Evolutionary conservation across 179 eudicot genomes (phyloP).

Genomic region (Silene coronaria): DNA sequence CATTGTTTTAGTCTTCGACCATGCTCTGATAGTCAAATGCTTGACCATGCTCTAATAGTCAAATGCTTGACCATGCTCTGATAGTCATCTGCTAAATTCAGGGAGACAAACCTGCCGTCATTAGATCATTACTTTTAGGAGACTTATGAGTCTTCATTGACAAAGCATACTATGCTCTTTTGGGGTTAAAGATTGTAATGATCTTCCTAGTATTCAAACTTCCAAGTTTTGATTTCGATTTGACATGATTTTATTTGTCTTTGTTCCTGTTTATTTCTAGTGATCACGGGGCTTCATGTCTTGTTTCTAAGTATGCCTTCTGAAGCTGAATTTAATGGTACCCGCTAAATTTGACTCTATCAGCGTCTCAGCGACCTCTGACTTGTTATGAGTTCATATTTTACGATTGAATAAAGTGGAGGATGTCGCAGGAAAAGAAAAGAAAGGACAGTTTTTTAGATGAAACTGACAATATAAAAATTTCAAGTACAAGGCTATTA

Average conservation of each 20-base stretch:
- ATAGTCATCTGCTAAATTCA: background rate
- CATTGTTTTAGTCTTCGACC: background rate
- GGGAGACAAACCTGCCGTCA: background rate
- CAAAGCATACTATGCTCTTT: background rate
- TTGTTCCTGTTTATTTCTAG: constrained; percentile 2
- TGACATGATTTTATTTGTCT: background rate
- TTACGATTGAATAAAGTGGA: background rate
- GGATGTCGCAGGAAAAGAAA: background rate
- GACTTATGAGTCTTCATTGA: background rate
- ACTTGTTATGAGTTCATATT: background rate
- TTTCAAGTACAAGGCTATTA: background rate
- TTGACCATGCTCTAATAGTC: background rate
- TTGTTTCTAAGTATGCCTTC: background rate
- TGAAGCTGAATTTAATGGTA: background rate
- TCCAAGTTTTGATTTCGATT: background rate
- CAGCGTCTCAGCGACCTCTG: no score
- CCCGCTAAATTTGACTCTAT: background rate
- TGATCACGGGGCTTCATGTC: background rate
- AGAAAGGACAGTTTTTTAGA: background rate
- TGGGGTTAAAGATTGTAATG: background rate
- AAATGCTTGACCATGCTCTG: no score
- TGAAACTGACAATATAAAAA: background rate
- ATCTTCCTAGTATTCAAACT: background rate
- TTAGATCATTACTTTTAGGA: background rate
- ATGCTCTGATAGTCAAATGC: background rate